Base-by-base conservation (phyloP, 169 alveolate species). In the Plasmodium billcollinsi region DNA sequence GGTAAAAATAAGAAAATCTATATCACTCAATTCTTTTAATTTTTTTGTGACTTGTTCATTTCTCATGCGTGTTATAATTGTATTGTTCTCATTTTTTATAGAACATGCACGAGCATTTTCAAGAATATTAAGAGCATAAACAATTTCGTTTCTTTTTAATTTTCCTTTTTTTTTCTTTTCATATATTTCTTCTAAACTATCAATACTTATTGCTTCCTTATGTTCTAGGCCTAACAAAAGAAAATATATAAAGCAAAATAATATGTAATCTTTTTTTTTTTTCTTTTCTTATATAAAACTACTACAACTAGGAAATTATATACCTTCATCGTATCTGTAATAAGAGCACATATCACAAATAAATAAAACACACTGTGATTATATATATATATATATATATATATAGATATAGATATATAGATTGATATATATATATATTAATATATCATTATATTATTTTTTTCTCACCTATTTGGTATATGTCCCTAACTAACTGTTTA, bases 1-100 rank as follows among this genome's bases (percentile, higher is more conserved):
- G 69, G 98, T 96, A 92, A 91, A 97, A 4, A 97, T 96, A 45
- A 92, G 89, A 93, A 96, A 97, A 80, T 97, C 98, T 49, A 91
- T 93, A 59, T 94, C 96, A 54, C 96, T 94, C 59, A 97, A 94
- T 70, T 92, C 93, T 88, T 95, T 89, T 63, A 97, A 90, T 70
- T 94, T 95, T 29, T 93, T 95, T 15, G 96, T 95, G 14, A 95
- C 92, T 59, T 89, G 95, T 76, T 93, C 94, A 45, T 95, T 96
- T 83, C 98, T 88, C 73, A 97, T 89, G 43, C 69, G 91, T 50
- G 94, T 80, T 80, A 56, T 80, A 49, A 92, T 52, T 29, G 83
- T 52, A 83, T 92, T 76, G 73, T 92, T 72, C 67, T 92, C 90
- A 69, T 88, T 92, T 74, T 88, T 92, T 18, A 92, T 88, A 14